These are phyloP conservation scores for Daldinia caldariorum DNA, from an alignment of 495 filamentous ascomycete species.

Conservation along the genomic window DNA sequence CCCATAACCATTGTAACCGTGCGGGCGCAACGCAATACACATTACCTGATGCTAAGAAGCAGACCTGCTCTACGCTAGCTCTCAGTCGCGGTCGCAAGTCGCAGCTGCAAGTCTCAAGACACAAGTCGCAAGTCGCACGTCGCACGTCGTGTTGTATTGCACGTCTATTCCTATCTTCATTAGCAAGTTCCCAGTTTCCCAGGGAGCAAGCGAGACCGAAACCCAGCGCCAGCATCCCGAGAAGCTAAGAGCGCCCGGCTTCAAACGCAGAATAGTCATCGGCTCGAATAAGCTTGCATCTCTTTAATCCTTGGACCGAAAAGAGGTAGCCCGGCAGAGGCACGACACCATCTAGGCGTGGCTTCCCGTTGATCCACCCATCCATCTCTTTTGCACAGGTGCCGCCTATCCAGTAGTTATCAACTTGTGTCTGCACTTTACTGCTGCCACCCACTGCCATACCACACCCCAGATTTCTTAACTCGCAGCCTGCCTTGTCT, in stretches of 20 bases:
- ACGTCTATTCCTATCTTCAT: neutral
- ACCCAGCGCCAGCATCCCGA: constrained; percentile 26
- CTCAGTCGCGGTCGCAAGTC: neutral
- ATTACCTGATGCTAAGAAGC: constrained; percentile 14
- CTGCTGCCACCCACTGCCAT: constrained; percentile 48
- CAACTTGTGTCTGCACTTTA: constrained; percentile 40
- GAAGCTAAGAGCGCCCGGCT: constrained; percentile 28
- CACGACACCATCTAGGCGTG: constrained; percentile 40
- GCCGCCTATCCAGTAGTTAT: constrained; percentile 44
- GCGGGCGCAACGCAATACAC: constrained; percentile 25
- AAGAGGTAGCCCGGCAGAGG: constrained; percentile 41
- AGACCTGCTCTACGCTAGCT: neutral
- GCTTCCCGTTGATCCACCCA: constrained; percentile 47
- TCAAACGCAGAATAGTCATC: constrained; percentile 27
- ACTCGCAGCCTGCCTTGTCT: constrained; percentile 44
- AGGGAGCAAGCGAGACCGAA: constrained; percentile 28
- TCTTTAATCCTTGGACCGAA: constrained; percentile 29
- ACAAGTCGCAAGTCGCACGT: too few species aligned
- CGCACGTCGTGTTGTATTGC: neutral
- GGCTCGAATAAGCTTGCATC: constrained; percentile 26
- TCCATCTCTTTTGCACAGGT: constrained; percentile 43
- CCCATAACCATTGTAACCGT: constrained; percentile 29
- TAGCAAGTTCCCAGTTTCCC: constrained; percentile 6
- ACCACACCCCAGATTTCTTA: constrained; percentile 48
- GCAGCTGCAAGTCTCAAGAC: too few species aligned